phyloP scores from a whole-genome alignment of 805 yeast species.

The Candida rishiriensis region DNA sequence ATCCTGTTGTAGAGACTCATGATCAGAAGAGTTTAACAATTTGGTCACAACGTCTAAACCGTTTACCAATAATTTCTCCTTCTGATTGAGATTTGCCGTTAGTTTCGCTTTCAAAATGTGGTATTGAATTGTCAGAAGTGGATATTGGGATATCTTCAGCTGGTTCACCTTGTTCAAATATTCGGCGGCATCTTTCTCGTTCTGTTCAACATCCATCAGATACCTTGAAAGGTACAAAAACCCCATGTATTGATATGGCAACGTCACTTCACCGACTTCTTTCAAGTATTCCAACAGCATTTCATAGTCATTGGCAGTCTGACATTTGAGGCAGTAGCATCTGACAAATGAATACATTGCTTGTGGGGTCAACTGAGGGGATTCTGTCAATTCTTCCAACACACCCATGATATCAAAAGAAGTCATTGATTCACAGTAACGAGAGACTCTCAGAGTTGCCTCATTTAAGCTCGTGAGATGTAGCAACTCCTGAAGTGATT shows the following conservation, averaged over 20 bases:
- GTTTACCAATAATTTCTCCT: constrained; percentile 10
- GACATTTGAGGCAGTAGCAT: constrained; percentile 6
- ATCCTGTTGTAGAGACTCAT: background rate
- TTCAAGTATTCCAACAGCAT: constrained; percentile 5
- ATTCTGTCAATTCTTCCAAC: too few relatives aligned
- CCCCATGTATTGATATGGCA: constrained; percentile 1
- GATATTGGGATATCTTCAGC: constrained; percentile 7
- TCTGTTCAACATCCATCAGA: background rate
- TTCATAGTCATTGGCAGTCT: constrained; percentile 2
- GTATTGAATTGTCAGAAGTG: constrained; percentile 7
- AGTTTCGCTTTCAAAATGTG: constrained; percentile 9
- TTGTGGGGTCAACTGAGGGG: background rate
- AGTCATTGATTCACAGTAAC: too few relatives aligned
- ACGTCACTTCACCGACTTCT: constrained; percentile 10
- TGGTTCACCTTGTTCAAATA: constrained; percentile 13
- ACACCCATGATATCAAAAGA: too few relatives aligned
- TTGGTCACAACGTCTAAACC: constrained; percentile 8
- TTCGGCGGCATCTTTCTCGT: constrained; percentile 2
- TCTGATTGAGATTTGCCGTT: constrained; percentile 5
- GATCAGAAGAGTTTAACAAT: background rate
- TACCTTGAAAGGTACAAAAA: too few relatives aligned
- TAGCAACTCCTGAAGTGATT: too few relatives aligned
- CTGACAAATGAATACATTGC: constrained; percentile 4
- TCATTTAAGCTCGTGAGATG: too few relatives aligned
- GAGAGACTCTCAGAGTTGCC: too few relatives aligned